Evolutionary conservation across 1,284 basidiomycete genomes (phyloP).

Genomic region (Dichomitus squalens): DNA sequence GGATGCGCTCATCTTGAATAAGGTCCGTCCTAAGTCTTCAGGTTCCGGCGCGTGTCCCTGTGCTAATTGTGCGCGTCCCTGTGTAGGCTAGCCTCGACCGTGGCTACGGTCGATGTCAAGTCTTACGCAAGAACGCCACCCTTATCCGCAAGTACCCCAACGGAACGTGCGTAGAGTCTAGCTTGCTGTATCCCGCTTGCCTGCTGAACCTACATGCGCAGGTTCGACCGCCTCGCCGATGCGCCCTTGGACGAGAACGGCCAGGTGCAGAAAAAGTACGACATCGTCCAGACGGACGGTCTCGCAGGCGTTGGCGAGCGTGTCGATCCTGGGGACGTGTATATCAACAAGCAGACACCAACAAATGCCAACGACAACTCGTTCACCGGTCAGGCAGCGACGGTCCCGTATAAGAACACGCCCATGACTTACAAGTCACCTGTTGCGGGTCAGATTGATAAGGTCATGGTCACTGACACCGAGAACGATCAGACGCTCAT

Average conservation of each 20-base stretch:
- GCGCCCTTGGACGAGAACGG: slow-evolving; percentile 87
- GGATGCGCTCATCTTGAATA: slow-evolving; percentile 97
- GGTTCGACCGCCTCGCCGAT: slow-evolving; percentile 93
- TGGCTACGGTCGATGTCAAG: slow-evolving; percentile 97
- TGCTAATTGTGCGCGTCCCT: slow-evolving; percentile 4
- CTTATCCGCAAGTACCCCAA: slow-evolving; percentile 97
- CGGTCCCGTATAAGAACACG: slow-evolving; percentile 85
- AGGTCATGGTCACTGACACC: slow-evolving; percentile 96
- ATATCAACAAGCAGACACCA: slow-evolving; percentile 97
- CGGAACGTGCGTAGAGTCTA: slow-evolving; percentile 74
- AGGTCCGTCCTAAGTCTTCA: slow-evolving; percentile 46
- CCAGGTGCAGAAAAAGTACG: slow-evolving; percentile 80
- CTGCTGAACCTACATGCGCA: slow-evolving; percentile 31
- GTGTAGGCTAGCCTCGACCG: slow-evolving; percentile 88
- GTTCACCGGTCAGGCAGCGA: slow-evolving; percentile 77
- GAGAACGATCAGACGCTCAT: slow-evolving; percentile 96
- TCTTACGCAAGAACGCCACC: slow-evolving; percentile 93
- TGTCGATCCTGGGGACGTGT: slow-evolving; percentile 91
- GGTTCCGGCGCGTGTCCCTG: background rate
- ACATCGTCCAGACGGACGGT: slow-evolving; percentile 91
- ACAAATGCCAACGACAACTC: slow-evolving; percentile 87
- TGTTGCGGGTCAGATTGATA: slow-evolving; percentile 94
- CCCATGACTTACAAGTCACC: slow-evolving; percentile 93
- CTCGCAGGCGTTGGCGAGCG: slow-evolving; percentile 94
- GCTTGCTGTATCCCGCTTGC: slow-evolving; percentile 1